Evolutionary conservation across 225 moss, liverwort and hornwort species (phyloP), one percentile per base, ranked within the genome.

Genomic region (Marchantia paleacea): DNA sequence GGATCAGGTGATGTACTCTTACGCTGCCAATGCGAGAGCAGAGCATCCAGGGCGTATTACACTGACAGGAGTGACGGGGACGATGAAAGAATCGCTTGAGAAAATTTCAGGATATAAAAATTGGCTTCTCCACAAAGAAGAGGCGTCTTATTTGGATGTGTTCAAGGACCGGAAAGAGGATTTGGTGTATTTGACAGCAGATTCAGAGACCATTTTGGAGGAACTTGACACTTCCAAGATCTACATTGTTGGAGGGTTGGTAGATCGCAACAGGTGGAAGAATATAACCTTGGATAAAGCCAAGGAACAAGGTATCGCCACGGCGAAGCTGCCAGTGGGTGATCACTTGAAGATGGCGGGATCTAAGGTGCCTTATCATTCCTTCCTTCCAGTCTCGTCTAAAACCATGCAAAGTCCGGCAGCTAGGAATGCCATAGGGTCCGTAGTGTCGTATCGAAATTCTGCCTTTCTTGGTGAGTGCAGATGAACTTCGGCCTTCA

Each of bases 201-300:
- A 99, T 80, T 89, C 99, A 0, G 91, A 90, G 80, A 91, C 83
- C 26, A 67, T 92, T 53, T 75, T 99, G 78, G 89, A 94, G 67
- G 87, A 89, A 7, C 83, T 99, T 6, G 94, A 95, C 68, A 69
- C 31, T 20, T 88, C 91, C 0, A 99, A 99, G 83, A 89, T 99
- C 62, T 99, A 99, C 64, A 90, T 99, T 22, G 85, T 99, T 52
- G 95, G 99, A 81, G 99, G 99, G n/a, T 82, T 99, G 58, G 99
- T 99, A 70, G 99, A 99, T 82, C 90, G 99, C 28, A 99, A 95
- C 78, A 89, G 99, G 62, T 94, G 93, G 93, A 99, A 99, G 76
- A 93, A 92, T 28, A 80, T 94, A n/a, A 99, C 99, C 73, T 84
- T 92, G n/a, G 90, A 92, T 84, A 99, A 99, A 88, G 99, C 95